Evolutionary conservation across 495 filamentous ascomycete genomes (phyloP).

Genomic region (Immersiella caudata): DNA sequence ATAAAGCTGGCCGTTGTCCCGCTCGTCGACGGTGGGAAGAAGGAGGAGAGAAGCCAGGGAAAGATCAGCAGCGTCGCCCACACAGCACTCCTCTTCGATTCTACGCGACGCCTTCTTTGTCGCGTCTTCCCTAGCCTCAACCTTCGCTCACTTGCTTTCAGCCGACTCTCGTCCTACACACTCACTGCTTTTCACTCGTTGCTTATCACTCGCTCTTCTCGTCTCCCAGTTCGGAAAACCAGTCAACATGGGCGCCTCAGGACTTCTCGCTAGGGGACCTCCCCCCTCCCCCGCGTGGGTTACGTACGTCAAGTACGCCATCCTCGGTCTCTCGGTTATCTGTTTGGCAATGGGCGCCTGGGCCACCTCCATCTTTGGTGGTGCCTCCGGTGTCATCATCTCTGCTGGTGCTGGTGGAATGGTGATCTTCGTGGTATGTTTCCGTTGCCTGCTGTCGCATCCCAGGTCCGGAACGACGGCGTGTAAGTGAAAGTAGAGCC

Average conservation of each 20-base stretch:
- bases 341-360: conserved; percentile 40
- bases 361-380: conserved; percentile 31
- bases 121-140: neutral
- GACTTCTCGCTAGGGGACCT: conserved; percentile 36
- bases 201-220: neutral
- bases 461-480: neutral
- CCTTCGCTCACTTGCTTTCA: neutral
- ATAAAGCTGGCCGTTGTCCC: conserved; percentile 3
- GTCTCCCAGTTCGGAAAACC: neutral
- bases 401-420: conserved; percentile 33
- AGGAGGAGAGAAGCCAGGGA: neutral
- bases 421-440: conserved; percentile 43
- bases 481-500: neutral
- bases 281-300: conserved; percentile 40
- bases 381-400: conserved; percentile 17
- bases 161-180: neutral
- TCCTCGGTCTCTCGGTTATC: conserved; percentile 43
- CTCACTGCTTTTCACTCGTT: no score
- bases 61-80: neutral
- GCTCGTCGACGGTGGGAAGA: neutral
- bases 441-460: neutral
- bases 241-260: conserved; percentile 32
- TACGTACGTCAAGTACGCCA: conserved; percentile 37
- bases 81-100: neutral
- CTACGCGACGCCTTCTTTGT: neutral